Conservation (phyloP, 2,329 filamentous ascomycete species). For the Xylaria multiplex region DNA sequence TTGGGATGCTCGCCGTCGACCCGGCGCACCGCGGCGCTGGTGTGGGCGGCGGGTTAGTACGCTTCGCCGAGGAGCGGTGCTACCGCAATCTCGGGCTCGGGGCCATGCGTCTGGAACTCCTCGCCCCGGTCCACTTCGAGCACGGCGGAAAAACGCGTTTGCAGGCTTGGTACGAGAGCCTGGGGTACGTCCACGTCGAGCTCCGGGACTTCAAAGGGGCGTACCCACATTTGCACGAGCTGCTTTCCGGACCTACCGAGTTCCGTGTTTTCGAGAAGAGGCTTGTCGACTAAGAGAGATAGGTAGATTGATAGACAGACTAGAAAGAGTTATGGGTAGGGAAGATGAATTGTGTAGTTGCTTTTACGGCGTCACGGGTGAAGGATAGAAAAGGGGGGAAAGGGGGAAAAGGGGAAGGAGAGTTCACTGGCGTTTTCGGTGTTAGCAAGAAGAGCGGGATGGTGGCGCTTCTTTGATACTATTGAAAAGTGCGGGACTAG, state of each 20-base stretch:
- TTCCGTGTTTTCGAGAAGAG: constrained; percentile 45
- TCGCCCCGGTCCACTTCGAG: constrained; percentile 43
- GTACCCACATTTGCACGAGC: constrained; percentile 38
- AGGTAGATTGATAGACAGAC: not conserved
- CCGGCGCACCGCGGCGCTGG: constrained; percentile 41
- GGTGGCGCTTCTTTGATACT: not conserved
- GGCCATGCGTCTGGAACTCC: constrained; percentile 43
- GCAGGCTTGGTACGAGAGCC: constrained; percentile 45
- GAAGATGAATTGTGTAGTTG: not conserved
- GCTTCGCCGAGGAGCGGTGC: constrained; percentile 45
- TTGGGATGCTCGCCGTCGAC: constrained; percentile 47
- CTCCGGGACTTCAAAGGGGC: constrained; percentile 39
- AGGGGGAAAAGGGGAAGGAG: not conserved
- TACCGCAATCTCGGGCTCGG: constrained; percentile 33
- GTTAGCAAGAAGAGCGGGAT: not conserved
- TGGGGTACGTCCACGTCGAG: constrained; percentile 40
- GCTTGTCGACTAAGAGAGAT: not conserved
- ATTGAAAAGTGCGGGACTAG: not conserved
- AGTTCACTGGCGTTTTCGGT: not conserved
- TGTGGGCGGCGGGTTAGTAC: constrained; percentile 43
- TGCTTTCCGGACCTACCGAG: constrained; percentile 42
- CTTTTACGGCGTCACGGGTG: not conserved
- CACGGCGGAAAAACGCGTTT: constrained; percentile 45
- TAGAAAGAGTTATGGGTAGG: not conserved
- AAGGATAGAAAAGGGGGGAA: no score